Percentiles rank a stretch among this genome's conserved stretches.
Evolutionary conservation across 495 filamentous ascomycete genomes (phyloP).

Genomic region (Penicillium riverlandense): DNA sequence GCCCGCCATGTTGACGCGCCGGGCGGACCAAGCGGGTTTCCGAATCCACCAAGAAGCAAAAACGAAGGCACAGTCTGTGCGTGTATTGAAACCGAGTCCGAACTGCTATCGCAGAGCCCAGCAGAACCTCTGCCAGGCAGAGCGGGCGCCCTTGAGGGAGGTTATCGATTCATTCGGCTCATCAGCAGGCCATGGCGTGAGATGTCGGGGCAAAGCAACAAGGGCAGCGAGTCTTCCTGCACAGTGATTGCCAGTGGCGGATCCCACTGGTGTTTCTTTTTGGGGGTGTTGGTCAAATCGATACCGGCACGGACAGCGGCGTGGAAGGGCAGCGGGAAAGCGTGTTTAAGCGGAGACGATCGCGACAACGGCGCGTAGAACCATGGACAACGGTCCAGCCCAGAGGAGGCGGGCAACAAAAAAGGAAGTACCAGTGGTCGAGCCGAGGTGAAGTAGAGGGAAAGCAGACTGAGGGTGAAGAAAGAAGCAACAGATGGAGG

Average conservation of each 20-base stretch:
- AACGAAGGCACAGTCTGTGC: conserved; percentile 1
- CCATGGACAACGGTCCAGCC: conserved; percentile 27
- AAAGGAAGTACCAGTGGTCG: too few species aligned
- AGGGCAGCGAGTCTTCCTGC: conserved; percentile 6
- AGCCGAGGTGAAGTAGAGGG: too few species aligned
- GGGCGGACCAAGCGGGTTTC: background rate
- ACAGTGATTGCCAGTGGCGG: background rate
- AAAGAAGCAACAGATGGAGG: background rate
- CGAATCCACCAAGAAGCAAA: background rate
- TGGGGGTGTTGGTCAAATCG: too few species aligned
- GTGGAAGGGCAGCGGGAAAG: conserved; percentile 13
- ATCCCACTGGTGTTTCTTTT: background rate
- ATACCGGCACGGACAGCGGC: too few species aligned
- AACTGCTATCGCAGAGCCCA: conserved; percentile 14
- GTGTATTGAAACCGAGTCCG: background rate
- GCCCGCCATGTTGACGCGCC: conserved; percentile 35
- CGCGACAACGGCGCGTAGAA: conserved; percentile 35
- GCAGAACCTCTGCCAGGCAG: conserved; percentile 45
- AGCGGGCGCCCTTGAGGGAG: conserved; percentile 37
- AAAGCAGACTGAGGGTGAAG: background rate
- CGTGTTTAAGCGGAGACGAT: conserved; percentile 32
- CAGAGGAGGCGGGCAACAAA: conserved; percentile 15
- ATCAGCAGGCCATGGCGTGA: conserved; percentile 38
- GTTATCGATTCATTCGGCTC: conserved; percentile 40
- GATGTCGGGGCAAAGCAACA: conserved; percentile 3